phyloP scores from a whole-genome alignment of 345 rosid genomes.

The Rhodomyrtus tomentosa region DNA sequence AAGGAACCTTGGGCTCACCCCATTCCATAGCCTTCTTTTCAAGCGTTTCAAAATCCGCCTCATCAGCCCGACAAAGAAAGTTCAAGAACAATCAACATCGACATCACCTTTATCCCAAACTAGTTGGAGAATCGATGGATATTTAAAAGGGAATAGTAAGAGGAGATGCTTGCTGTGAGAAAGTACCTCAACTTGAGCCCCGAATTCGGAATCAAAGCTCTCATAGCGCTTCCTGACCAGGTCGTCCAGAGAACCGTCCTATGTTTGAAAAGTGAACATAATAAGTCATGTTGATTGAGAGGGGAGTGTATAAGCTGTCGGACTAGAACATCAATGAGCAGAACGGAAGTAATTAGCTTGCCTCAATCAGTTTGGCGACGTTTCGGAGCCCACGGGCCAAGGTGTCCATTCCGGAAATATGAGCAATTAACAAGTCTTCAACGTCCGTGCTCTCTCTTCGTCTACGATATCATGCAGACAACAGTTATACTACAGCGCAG shows the following conservation, averaged over 20 bases:
- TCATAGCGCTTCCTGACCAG: slow-evolving; percentile 61
- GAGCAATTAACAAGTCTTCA: slow-evolving; percentile 84
- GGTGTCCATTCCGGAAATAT: slow-evolving; percentile 89
- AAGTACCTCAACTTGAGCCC: slow-evolving; percentile 53
- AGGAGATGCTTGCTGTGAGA: background rate
- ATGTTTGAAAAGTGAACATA: background rate
- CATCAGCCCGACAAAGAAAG: slow-evolving; percentile 42
- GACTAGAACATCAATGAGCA: background rate
- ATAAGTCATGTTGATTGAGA: background rate
- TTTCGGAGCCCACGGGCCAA: slow-evolving; percentile 81
- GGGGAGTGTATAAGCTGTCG: background rate
- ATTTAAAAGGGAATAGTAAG: background rate
- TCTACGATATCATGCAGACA: slow-evolving; percentile 20
- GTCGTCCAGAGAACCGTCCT: slow-evolving; percentile 65
- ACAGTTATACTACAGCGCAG: background rate
- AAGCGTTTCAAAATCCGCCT: slow-evolving; percentile 71
- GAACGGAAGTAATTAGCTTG: background rate
- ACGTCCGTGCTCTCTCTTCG: slow-evolving; percentile 95
- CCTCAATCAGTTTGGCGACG: slow-evolving; percentile 78
- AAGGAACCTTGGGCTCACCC: slow-evolving; percentile 84
- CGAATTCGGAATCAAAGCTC: slow-evolving; percentile 65
- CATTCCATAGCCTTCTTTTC: slow-evolving; percentile 81
- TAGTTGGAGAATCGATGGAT: background rate
- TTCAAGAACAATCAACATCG: background rate
- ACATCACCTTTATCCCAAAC: too few species aligned